Evolutionary conservation across 768 basidiomycete species (phyloP).

Genomic region (Tricholoma saponaceum): DNA sequence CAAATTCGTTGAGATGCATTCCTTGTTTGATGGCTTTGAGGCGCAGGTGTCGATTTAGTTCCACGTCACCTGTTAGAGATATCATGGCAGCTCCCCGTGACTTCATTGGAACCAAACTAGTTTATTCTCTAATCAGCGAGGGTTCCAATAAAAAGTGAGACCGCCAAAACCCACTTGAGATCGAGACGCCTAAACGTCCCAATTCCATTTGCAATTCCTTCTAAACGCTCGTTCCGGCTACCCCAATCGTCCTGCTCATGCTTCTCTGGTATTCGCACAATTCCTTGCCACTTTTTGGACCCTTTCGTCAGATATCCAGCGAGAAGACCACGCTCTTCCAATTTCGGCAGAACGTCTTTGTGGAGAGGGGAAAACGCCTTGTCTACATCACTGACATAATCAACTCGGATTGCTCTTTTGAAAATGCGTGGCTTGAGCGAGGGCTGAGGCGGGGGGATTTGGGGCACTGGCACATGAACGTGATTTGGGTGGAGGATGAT

Average conservation of each 20-base stretch:
- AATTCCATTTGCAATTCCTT: slow-evolving; percentile 20
- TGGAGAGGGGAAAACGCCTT: slow-evolving; percentile 15
- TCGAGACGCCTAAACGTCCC: slow-evolving; percentile 38
- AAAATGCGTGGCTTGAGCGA: neutral
- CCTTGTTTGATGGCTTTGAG: slow-evolving; percentile 39
- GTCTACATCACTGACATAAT: neutral
- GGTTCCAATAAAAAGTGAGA: neutral
- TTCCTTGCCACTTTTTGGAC: slow-evolving; percentile 44
- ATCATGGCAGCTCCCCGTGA: slow-evolving; percentile 51
- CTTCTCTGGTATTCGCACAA: slow-evolving; percentile 43
- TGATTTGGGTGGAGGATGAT: slow-evolving; percentile 44
- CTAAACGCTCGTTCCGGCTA: slow-evolving; percentile 19
- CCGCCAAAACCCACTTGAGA: slow-evolving; percentile 29
- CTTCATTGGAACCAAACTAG: slow-evolving; percentile 42
- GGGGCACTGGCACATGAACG: slow-evolving; percentile 37
- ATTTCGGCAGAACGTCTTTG: slow-evolving; percentile 34
- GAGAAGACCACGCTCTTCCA: slow-evolving; percentile 43
- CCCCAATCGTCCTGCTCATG: slow-evolving; percentile 15
- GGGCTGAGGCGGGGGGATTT: slow-evolving; percentile 13
- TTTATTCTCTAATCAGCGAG: neutral
- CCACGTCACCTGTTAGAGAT: slow-evolving; percentile 50
- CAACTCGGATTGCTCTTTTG: neutral
- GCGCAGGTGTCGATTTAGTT: slow-evolving; percentile 41
- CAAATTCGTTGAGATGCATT: slow-evolving; percentile 55
- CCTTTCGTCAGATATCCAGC: slow-evolving; percentile 30